Conservation (phyloP, 176 grass and related monocot genomes). For the Carex myosuroides region DNA sequence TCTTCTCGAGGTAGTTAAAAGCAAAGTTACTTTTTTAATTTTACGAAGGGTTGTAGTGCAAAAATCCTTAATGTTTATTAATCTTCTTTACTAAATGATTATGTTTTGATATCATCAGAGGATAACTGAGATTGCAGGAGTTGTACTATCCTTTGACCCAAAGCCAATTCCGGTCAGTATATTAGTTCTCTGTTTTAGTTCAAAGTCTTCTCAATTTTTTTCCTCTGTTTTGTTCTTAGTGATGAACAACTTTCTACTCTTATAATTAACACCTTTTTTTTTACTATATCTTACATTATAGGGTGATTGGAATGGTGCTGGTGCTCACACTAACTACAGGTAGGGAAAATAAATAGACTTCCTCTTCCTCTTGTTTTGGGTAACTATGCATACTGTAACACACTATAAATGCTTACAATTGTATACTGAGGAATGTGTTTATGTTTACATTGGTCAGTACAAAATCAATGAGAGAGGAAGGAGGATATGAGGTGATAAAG, state of each 20-base stretch:
- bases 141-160: slow-evolving; percentile 67
- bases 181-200: neutral
- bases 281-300: neutral
- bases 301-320: slow-evolving; percentile 93
- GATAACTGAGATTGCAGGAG: slow-evolving; percentile 67
- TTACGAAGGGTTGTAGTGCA: neutral
- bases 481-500: slow-evolving; percentile 84
- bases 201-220: neutral
- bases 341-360: neutral
- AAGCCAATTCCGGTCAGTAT: slow-evolving; percentile 58
- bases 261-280: neutral
- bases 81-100: neutral
- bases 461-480: slow-evolving; percentile 68
- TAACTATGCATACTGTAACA: neutral
- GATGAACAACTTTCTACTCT: neutral
- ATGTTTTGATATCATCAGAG: slow-evolving; percentile 29
- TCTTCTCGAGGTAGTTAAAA: slow-evolving; percentile 55
- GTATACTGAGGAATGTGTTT: neutral
- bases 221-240: neutral
- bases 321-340: slow-evolving; percentile 90
- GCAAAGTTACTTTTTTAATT: neutral
- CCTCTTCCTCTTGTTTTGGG: neutral
- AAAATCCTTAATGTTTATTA: neutral
- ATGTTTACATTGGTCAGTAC: slow-evolving; percentile 34
- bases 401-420: neutral